phyloP scores from a whole-genome alignment of 768 basidiomycete genomes.

The Heimioporus sp. region DNA sequence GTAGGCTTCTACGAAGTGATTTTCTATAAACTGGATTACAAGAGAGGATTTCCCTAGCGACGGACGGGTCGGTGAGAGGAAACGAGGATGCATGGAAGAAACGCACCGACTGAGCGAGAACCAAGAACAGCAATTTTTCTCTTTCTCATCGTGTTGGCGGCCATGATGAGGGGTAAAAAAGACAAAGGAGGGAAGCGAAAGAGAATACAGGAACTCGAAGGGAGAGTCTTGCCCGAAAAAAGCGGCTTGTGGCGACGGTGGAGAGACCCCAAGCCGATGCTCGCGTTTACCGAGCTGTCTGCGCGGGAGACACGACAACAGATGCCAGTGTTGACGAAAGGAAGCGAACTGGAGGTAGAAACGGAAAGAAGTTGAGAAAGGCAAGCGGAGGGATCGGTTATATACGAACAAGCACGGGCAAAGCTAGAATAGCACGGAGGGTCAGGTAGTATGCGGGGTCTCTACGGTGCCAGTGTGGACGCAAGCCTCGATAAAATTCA shows the following conservation, averaged over 20 bases:
- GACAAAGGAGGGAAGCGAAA: constrained; percentile 9
- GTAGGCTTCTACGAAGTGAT: constrained; percentile 88
- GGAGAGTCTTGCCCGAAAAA: constrained; percentile 15
- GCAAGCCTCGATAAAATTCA: constrained; percentile 12
- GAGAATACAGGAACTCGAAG: constrained; percentile 8
- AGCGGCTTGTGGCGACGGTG: constrained; percentile 21
- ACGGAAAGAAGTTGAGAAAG: not conserved
- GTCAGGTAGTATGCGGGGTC: constrained; percentile 33
- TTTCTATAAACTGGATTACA: constrained; percentile 90
- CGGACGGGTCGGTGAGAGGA: constrained; percentile 17
- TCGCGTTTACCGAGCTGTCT: constrained; percentile 31
- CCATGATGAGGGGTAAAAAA: constrained; percentile 21
- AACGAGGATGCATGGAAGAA: not conserved
- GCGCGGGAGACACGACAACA: constrained; percentile 16
- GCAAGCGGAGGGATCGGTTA: constrained; percentile 3
- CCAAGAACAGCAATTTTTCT: constrained; percentile 89
- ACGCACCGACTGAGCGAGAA: constrained; percentile 83
- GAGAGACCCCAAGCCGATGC: constrained; percentile 9
- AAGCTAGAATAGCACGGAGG: constrained; percentile 3
- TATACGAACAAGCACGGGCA: constrained; percentile 13
- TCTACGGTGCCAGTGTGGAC: constrained; percentile 19
- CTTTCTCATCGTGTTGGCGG: constrained; percentile 56
- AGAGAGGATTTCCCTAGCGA: constrained; percentile 90
- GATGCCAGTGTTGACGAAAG: constrained; percentile 15
- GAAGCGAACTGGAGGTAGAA: not conserved